Percentiles rank a stretch among this genome's conserved stretches.
Evolutionary conservation across 129 eudicot genomes (phyloP).

Genomic region (Lonicera japonica): DNA sequence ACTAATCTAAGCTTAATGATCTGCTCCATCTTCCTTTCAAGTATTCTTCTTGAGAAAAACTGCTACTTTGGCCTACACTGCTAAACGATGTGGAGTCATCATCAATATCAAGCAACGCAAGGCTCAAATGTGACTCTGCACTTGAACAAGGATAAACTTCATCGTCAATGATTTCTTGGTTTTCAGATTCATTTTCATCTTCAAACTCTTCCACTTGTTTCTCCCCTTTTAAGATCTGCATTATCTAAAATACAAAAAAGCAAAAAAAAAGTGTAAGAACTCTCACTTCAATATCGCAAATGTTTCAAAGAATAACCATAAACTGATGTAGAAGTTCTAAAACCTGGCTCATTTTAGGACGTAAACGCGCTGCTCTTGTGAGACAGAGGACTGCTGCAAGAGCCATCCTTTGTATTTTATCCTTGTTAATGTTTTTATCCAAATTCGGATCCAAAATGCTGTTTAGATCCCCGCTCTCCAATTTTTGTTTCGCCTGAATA

Average conservation of each 20-base stretch:
- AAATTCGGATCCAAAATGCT: constrained; percentile 64
- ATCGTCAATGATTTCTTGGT: constrained; percentile 44
- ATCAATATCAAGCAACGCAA: constrained; percentile 62
- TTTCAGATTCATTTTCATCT: constrained; percentile 30
- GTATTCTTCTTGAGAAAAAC: constrained; percentile 56
- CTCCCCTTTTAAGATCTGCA: constrained; percentile 53
- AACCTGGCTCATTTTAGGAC: constrained; percentile 89
- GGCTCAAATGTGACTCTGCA: constrained; percentile 66
- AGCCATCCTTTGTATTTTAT: constrained; percentile 68
- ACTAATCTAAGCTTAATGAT: constrained; percentile 61
- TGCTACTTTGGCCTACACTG: constrained; percentile 46
- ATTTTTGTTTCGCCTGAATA: constrained; percentile 77
- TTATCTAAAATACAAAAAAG: constrained; percentile 19
- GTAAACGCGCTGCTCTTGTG: constrained; percentile 68
- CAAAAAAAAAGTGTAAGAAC: neutral
- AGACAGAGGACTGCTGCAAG: constrained; percentile 80
- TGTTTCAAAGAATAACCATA: neutral
- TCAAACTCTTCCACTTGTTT: constrained; percentile 28
- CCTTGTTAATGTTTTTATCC: constrained; percentile 40
- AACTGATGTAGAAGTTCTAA: neutral
- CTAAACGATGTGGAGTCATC: constrained; percentile 52
- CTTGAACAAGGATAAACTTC: constrained; percentile 84
- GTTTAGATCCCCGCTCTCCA: constrained; percentile 61
- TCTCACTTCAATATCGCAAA: neutral
- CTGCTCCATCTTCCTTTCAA: constrained; percentile 72